A percentile compares a stretch with the other conserved stretches of the same genome.
phyloP scores from a whole-genome alignment of 2,329 filamentous ascomycete species.

The Colletotrichum brevisporum region DNA sequence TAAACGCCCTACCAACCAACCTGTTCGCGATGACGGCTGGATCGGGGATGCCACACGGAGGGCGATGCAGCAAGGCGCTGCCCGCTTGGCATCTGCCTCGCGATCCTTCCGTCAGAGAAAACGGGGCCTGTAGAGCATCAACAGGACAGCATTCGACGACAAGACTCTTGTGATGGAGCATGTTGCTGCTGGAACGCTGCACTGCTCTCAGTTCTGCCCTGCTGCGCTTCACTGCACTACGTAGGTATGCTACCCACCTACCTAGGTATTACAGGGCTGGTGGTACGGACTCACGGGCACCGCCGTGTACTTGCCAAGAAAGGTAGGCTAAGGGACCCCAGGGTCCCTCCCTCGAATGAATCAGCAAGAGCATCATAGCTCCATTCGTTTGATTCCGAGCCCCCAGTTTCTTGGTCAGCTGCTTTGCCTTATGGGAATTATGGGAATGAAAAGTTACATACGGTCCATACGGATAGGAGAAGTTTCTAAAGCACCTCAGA shows the following conservation, averaged over 20 bases:
- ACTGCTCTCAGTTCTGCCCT: not conserved
- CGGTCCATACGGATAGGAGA: no score
- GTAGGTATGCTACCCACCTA: no score
- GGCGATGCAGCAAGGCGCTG: conserved; percentile 1
- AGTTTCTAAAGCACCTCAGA: no score
- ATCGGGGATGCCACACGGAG: not conserved
- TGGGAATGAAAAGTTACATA: not conserved
- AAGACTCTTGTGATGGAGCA: no score
- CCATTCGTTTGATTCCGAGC: conserved; percentile 19
- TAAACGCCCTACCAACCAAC: not conserved
- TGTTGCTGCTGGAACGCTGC: no score
- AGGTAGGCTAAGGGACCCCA: conserved; percentile 28
- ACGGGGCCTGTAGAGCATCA: not conserved
- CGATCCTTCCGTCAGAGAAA: conserved; percentile 10
- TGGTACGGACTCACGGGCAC: not conserved
- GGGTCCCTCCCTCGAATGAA: conserved; percentile 28
- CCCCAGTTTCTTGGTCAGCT: conserved; percentile 35
- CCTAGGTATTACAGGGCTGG: not conserved
- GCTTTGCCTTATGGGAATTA: conserved; percentile 2
- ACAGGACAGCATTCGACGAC: not conserved
- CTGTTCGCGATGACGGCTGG: not conserved
- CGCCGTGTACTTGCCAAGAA: conserved; percentile 22
- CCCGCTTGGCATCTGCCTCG: conserved; percentile 28
- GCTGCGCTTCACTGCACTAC: not conserved
- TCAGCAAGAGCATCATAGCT: conserved; percentile 38